phyloP scores from a whole-genome alignment of 2,329 filamentous ascomycete species.

The Sporothrix schenckii region DNA sequence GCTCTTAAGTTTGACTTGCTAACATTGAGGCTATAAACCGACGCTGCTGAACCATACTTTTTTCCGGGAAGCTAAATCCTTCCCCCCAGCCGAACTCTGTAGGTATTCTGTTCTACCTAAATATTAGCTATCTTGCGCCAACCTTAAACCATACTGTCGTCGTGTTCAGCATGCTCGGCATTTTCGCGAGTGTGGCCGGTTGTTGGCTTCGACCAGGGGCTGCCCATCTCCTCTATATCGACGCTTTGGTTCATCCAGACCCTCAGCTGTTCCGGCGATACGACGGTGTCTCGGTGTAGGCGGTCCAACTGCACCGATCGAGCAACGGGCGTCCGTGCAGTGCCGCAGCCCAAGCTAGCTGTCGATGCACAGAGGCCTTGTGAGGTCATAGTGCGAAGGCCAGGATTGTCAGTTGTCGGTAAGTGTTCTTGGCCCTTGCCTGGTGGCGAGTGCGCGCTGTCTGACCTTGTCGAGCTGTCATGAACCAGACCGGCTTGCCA shows the following conservation, averaged over 20 bases:
- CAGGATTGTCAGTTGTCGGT: too few species aligned
- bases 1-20: not conserved
- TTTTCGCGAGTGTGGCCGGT: constrained; percentile 6
- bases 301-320: constrained; percentile 25
- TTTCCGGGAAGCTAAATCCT: not conserved
- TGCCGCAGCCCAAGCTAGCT: not conserved
- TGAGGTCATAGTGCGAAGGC: not conserved
- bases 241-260: constrained; percentile 29
- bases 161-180: not conserved
- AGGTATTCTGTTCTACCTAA: not conserved
- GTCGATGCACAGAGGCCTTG: constrained; percentile 3
- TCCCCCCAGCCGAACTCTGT: too few species aligned
- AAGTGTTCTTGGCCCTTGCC: not conserved
- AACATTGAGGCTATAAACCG: constrained; percentile 5
- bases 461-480: constrained; percentile 27
- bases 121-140: not conserved
- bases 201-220: not conserved
- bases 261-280: constrained; percentile 34
- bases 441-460: constrained; percentile 27
- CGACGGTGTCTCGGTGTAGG: constrained; percentile 29
- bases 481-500: constrained; percentile 35
- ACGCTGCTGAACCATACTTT: not conserved
- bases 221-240: constrained; percentile 1
- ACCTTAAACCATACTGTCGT: constrained; percentile 7
- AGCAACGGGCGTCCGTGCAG: not conserved